Percentiles rank a stretch among this genome's conserved stretches.
phyloP scores from a whole-genome alignment of 805 yeast genomes.

The Blastobotrys terrestris region DNA sequence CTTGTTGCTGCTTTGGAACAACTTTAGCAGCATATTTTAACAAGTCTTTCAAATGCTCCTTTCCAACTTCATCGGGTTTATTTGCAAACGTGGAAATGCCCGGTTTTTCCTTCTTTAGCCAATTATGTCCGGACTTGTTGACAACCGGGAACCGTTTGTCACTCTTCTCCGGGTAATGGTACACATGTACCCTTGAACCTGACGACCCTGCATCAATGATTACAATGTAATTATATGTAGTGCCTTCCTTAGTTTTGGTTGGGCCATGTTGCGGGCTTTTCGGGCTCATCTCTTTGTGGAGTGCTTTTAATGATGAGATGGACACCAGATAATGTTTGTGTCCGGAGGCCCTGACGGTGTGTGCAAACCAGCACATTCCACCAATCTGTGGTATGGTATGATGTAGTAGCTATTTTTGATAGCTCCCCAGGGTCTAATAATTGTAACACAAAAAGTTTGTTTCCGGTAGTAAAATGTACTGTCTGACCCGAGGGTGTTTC shows the following conservation, averaged over 20 bases:
- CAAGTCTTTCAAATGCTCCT: constrained; percentile 55
- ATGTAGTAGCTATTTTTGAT: too few species aligned
- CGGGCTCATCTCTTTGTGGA: not conserved
- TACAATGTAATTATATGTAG: constrained; percentile 33
- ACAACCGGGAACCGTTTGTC: constrained; percentile 17
- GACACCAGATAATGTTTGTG: not conserved
- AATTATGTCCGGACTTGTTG: constrained; percentile 32
- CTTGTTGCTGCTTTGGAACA: constrained; percentile 56
- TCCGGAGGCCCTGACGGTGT: constrained; percentile 2
- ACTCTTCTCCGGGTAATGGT: constrained; percentile 36
- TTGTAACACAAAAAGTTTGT: too few species aligned
- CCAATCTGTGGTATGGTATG: not conserved
- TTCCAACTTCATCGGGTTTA: constrained; percentile 44
- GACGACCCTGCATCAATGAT: constrained; percentile 92
- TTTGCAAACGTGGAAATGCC: constrained; percentile 73
- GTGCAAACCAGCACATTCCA: not conserved
- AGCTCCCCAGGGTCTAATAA: too few species aligned
- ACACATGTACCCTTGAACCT: constrained; percentile 80
- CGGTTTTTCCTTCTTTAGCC: constrained; percentile 70
- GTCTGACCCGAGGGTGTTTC: too few species aligned
- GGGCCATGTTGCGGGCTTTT: not conserved
- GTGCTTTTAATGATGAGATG: not conserved
- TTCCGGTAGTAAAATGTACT: too few species aligned
- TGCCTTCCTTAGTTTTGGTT: not conserved
- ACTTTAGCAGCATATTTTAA: constrained; percentile 62